Evolutionary conservation across 2,329 filamentous ascomycete genomes (phyloP), one percentile per base, ranked within the genome.

Genomic region (Xylariaceae sp.): DNA sequence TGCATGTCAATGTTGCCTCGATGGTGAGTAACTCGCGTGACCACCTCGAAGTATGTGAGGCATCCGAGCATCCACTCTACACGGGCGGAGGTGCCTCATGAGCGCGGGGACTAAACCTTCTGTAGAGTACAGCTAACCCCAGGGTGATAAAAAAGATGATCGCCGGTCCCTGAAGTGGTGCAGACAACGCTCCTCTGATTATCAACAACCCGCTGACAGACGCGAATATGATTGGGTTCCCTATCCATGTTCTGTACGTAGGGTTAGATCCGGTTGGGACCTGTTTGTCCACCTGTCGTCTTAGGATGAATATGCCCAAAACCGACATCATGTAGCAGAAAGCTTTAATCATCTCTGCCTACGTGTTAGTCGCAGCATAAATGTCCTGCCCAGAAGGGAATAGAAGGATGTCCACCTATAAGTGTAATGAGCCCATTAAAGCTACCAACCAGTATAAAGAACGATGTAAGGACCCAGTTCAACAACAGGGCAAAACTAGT

Each of bases 401-500:
- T 26, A 34, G 48, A 36, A 49, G 36, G 43, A 26, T 26, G 45
- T 46, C 55, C 63, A 69, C 65, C 63, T 29, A 71, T 68, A 21
- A 66, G 65, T 41, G 62, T 66, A 37, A 70, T 65, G 28, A 70
- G 65, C 36, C 63, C 61, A 23, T 69, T 64, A 52, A 71, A 67
- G 24, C 52, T 66, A 5, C 66, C 66, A 17, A 64, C 54, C 7
- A 60, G 44, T 37, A 71, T 65, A 47, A 67, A 71, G n/a, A 63
- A 49, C 21, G 60, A 61, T 28, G 64, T 62, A n/a, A 72, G 54
- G 26, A 46, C 26, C 21, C 60, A 61, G 51, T 70, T 67, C 36
- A 64, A 41, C 14, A 70, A 21, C 34, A 66, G 50, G 8, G 67
- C 60, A 36, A 69, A 62, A 12, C 65, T 68, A 33, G 36, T 37